Percentiles rank a stretch among this genome's conserved stretches.
Conservation (phyloP, 768 basidiomycete genomes). For the Pulveroboletus frians region DNA sequence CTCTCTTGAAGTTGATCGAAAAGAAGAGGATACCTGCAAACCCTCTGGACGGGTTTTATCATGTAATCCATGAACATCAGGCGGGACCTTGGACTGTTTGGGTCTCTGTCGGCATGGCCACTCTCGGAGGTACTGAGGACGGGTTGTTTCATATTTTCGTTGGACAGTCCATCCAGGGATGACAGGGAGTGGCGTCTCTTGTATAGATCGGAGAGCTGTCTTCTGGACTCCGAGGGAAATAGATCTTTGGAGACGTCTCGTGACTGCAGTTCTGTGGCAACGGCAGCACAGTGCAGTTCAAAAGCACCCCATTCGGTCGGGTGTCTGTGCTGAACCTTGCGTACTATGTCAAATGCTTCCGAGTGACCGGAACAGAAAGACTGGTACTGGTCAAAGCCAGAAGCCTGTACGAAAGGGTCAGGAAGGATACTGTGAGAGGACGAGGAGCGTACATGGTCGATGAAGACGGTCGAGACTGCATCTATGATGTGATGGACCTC, state of each 20-base stretch:
- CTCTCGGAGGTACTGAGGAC: constrained; percentile 26
- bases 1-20: constrained; percentile 59
- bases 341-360: constrained; percentile 72
- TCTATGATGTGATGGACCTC: constrained; percentile 38
- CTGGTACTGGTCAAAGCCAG: constrained; percentile 74
- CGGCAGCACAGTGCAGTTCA: constrained; percentile 68
- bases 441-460: constrained; percentile 43
- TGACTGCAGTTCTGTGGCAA: constrained; percentile 38
- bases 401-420: constrained; percentile 44
- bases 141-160: constrained; percentile 30
- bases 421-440: background rate
- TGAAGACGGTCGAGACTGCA: constrained; percentile 51
- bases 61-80: constrained; percentile 80
- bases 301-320: constrained; percentile 77
- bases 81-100: constrained; percentile 31
- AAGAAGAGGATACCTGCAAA: constrained; percentile 92
- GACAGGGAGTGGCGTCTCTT: constrained; percentile 45
- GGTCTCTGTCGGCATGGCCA: constrained; percentile 29
- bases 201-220: constrained; percentile 27
- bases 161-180: constrained; percentile 43
- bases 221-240: constrained; percentile 3
- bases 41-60: constrained; percentile 95
- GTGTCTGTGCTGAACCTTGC: constrained; percentile 57
- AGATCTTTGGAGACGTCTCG: constrained; percentile 8
- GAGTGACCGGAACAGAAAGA: constrained; percentile 83